Evolutionary conservation across 2,329 filamentous ascomycete species (phyloP), one percentile per base, ranked within the genome.

Genomic region (Sporothrix curviconia): DNA sequence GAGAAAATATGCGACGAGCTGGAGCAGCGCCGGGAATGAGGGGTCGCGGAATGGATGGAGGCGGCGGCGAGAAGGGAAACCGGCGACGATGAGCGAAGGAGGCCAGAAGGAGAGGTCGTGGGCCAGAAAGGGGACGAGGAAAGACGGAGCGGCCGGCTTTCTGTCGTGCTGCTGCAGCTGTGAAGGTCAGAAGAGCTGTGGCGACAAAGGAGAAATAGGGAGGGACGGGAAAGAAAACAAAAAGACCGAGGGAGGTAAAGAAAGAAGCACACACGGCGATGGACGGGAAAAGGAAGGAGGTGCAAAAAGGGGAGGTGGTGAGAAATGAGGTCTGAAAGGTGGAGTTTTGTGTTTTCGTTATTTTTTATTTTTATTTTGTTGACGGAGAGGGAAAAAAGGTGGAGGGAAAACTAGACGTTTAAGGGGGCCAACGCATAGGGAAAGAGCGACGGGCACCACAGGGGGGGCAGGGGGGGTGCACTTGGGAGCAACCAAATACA

Each of bases 321-420:
- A 50, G 46, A 50, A 51, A 51, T 28, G 46, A 43, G 37, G 44
- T 19, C 37, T 49, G 36, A 5, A 22, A 17, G 30, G 46, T 52
- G 39, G 39, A 57, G 47, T 52, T 56, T 50, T 52, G 47, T 32
- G 47, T 51, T 44, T 51, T 43, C 30, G 36, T 28, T 36, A 15
- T 44, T 47, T 53, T 40, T 44, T 51, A 19, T 17, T 57, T 34
- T 56, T 42, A 25, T 42, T 50, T 50, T 56, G 54, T 49, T 50
- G 36, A 43, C 37, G 30, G 44, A 19, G 34, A 51, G 34, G 44
- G 46, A 50, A 50, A 49, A 54, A 50, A 56, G 54, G 54, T 56
- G 54, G 54, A 56, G 36, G 54, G 46, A 56, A 50, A 56, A 22
- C 24, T 56, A 54, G 14, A 25, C 34, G 36, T 53, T 53, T 43